Evolutionary conservation across 352 stramenopile species (phyloP), one percentile per base, ranked within the genome.

Genomic region (Pythium folliculosum): DNA sequence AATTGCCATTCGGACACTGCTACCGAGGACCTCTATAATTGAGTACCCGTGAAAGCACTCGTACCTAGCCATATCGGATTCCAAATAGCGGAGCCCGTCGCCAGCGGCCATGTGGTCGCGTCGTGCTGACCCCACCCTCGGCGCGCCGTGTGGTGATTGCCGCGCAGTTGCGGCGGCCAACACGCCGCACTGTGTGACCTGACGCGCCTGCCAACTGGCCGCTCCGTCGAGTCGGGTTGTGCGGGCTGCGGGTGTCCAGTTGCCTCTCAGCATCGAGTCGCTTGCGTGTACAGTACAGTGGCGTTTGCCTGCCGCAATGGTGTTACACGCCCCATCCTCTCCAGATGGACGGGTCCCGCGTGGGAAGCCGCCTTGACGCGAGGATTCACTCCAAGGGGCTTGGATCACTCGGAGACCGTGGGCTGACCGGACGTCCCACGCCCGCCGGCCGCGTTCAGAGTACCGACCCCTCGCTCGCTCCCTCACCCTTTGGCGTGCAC

Each of bases 261-360:
- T 38, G 51, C 32, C 51, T 45, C 51, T 58, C 51, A 58, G 51
- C n/a, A 58, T 58, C 27, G 51, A 8, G 17, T 5, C 3, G 51
- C 51, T 58, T 58, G 30, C 51, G 19, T 55, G 49, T 55, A 38
- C 22, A 38, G 8, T 13, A 40, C 47, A 53, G 10, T 35, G 47
- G 16, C n/a, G n/a, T 19, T 3, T 3, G 4, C 47, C n/a, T n/a
- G n/a, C n/a, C n/a, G n/a, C n/a, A n/a, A n/a, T n/a, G 21, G 22
- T 38, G 22, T 22, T 55, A 27, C 16, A 32, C 3, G 21, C 14
- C 59, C 59, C 59, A 65, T 65, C 59, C 59, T 58, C 59, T 40
- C 59, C 59, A 65, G 56, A 49, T 63, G 56, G 56, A 49, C 54
- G 56, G 56, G 30, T 21, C n/a, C 16, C 40, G 2, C 10, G 40